Evolutionary conservation across 2,329 filamentous ascomycete species (phyloP), one percentile per base, ranked within the genome.

Genomic region (Fusarium algeriense): DNA sequence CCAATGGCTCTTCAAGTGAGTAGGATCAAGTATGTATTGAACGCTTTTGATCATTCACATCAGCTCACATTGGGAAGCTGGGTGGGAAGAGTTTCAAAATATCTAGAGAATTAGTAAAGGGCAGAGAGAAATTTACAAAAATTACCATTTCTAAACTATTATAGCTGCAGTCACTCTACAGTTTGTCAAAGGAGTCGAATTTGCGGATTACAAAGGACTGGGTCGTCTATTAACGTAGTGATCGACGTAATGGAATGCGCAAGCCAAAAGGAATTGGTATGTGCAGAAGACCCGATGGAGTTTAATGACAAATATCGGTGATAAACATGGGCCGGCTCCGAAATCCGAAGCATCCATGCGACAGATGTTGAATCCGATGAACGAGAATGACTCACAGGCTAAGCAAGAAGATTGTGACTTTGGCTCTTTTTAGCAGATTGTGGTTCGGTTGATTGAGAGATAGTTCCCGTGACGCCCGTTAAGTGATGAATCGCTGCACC

Each of bases 281-380:
- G 23, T 30, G 43, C 23, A 37, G n/a, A 41, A 46, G 30, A 26
- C 26, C 23, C 23, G 64, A 60, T 62, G 48, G 44, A 58, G 48
- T 65, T 46, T 32, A 55, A 64, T 76, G 73, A 75, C 74, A 76
- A 76, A 76, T 75, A 44, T 48, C 64, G 70, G 68, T 45, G 56
- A 65, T 73, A 67, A 66, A 61, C 40, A 48, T 64, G 52, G 48
- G 61, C 61, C 69, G 52, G 61, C 43, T 71, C 71, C 73, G 71
- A 76, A 73, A 43, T 72, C 70, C 70, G 70, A 64, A 60, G 46
- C 56, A 26, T 41, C 49, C 62, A 45, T 48, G 20, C n/a, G 34
- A 57, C n/a, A 55, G 43, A 41, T 37, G 60, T 44, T 45, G 61
- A 57, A 60, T 60, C 35, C 26, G 43, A 67, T 46, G 64, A 64